Evolutionary conservation across 2,329 filamentous ascomycete species (phyloP), one percentile per base, ranked within the genome.

Genomic region (Ceratocystis papillata): DNA sequence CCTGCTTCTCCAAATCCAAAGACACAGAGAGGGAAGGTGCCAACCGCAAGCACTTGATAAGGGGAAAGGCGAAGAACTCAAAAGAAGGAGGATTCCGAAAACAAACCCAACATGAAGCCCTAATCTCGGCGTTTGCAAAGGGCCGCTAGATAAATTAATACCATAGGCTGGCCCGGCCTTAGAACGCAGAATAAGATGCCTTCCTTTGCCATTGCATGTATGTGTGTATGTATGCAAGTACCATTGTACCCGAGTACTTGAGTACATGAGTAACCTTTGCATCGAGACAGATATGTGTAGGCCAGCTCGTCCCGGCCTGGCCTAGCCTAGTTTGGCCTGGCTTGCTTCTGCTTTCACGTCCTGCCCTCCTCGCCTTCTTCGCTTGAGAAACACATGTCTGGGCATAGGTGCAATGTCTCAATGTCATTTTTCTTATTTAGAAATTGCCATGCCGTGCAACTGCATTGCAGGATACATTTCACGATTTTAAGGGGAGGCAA

Each of bases 391-490:
- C 53, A 33, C 20, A 15, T 53, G 48, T 53, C 48, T 28, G 48
- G 25, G 8, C 48, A 28, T 53, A 12, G 4, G 20, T 53, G 48
- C 20, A 53, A 25, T 59, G 53, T 59, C 53, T 59, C 53, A 59
- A 37, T 33, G 53, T 37, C 53, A 59, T 59, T 7, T 59, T 33
- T 33, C 53, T 20, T 30, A 59, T 59, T 59, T 59, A 59, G 28
- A 28, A 59, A 59, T 17, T 59, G 28, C 25, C 53, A 59, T 59
- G 53, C 28, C 33, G 53, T 59, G 53, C 12, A n/a, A 59, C 53
- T 59, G 53, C 53, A 59, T 59, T 33, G 28, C 53, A 37, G 53
- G 12, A 59, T n/a, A 33, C 25, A 59, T 37, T 59, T 33, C 28
- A 59, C 53, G 53, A n/a, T 33, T 30, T 33, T 8, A 59, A 59